Conservation (phyloP, 2,329 filamentous ascomycete genomes). For the Penicillium concentricum region DNA sequence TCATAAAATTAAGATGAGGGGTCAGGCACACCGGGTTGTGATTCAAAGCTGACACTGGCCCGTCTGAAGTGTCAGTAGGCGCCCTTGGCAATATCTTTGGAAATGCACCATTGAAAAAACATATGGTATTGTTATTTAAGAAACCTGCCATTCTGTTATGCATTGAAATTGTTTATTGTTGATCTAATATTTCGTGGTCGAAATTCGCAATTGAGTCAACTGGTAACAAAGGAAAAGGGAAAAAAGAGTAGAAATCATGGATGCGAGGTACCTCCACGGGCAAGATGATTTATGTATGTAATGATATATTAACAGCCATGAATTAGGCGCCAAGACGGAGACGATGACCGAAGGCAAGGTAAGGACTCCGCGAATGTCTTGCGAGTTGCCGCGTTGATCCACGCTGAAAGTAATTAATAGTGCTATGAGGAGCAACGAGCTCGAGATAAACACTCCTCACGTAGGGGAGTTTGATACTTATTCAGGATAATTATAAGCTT, state of each 20-base stretch:
- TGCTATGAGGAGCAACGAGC: no score
- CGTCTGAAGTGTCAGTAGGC: background rate
- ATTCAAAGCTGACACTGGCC: background rate
- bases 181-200: fast-evolving
- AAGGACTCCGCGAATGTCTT: background rate
- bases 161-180: no score
- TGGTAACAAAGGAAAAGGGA: background rate
- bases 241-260: no score
- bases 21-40: background rate
- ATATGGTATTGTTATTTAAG: no score
- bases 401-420: background rate
- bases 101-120: background rate
- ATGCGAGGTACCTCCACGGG: no score
- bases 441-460: background rate
- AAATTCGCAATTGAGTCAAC: background rate
- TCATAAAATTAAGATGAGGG: background rate
- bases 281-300: background rate
- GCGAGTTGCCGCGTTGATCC: no score
- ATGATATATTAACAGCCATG: background rate
- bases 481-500: background rate
- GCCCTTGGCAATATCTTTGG: background rate
- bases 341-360: background rate
- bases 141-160: background rate
- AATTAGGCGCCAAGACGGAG: background rate
- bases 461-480: background rate